Conservation (phyloP, 2,329 filamentous ascomycete genomes). For the Corinectria fuckeliana region DNA sequence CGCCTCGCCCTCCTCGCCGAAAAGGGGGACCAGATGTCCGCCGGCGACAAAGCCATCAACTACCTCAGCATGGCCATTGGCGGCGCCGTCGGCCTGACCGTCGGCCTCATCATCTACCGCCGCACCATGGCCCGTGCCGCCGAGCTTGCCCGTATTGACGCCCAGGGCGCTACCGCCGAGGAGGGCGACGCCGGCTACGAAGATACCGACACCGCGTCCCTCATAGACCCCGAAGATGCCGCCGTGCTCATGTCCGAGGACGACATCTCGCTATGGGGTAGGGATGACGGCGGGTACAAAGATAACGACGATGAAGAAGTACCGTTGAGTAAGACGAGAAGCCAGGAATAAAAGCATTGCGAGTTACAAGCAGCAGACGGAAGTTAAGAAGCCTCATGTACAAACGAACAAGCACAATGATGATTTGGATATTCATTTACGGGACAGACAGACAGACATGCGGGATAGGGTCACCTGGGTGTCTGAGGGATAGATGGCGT, state of each 20-base stretch:
- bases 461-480: background rate
- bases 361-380: background rate
- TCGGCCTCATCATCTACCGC: constrained; percentile 86
- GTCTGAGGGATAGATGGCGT: constrained; percentile 30
- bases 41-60: constrained; percentile 79
- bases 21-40: constrained; percentile 81
- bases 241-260: constrained; percentile 65
- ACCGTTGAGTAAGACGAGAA: constrained; percentile 17
- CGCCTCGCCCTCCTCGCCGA: constrained; percentile 85
- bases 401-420: constrained; percentile 5
- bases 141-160: constrained; percentile 60
- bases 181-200: constrained; percentile 48
- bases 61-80: constrained; percentile 81
- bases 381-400: constrained; percentile 3
- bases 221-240: constrained; percentile 56
- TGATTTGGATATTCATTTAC: constrained; percentile 4
- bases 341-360: constrained; percentile 3
- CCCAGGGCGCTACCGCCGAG: constrained; percentile 36
- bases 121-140: constrained; percentile 69
- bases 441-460: background rate
- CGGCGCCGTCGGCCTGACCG: constrained; percentile 71
- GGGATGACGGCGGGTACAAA: constrained; percentile 44
- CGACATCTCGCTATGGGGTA: constrained; percentile 65
- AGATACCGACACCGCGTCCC: constrained; percentile 51
- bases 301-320: constrained; percentile 43